Evolutionary conservation across 306 rosid species (phyloP).

Genomic region (Dalbergia cultrata): DNA sequence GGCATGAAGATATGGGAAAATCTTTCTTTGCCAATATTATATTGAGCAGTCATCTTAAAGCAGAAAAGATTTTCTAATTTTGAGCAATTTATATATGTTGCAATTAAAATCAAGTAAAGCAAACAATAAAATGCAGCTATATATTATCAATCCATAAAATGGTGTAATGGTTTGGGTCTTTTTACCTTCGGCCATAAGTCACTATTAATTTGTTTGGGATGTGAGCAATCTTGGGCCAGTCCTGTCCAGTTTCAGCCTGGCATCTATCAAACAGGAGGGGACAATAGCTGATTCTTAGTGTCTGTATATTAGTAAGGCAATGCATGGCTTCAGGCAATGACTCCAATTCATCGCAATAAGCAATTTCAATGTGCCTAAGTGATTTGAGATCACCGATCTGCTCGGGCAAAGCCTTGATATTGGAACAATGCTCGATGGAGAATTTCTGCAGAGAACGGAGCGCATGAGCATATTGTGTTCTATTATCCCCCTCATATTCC

Average conservation of each 20-base stretch:
- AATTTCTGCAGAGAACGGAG: not conserved
- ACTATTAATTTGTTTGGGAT: not conserved
- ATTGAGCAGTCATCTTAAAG: too few relatives aligned
- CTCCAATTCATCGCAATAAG: too few relatives aligned
- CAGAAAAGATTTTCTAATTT: too few relatives aligned
- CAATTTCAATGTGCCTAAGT: too few relatives aligned
- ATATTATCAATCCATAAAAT: too few relatives aligned
- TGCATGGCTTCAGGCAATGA: too few relatives aligned
- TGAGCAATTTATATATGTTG: not conserved
- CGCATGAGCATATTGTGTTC: not conserved
- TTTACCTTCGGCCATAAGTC: not conserved
- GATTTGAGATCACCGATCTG: too few relatives aligned
- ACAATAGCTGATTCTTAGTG: not conserved
- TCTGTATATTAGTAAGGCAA: too few relatives aligned
- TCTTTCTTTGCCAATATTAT: too few relatives aligned
- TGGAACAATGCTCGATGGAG: not conserved
- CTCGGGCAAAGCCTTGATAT: not conserved
- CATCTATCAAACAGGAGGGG: not conserved
- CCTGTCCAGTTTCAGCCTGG: not conserved
- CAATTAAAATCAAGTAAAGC: too few relatives aligned
- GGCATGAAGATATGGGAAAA: too few relatives aligned
- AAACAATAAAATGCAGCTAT: too few relatives aligned
- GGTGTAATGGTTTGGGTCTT: not conserved
- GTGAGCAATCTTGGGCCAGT: constrained; percentile 6
- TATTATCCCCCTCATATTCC: not conserved